phyloP scores from a whole-genome alignment of 495 filamentous ascomycete genomes.

The Neurospora sp. region DNA sequence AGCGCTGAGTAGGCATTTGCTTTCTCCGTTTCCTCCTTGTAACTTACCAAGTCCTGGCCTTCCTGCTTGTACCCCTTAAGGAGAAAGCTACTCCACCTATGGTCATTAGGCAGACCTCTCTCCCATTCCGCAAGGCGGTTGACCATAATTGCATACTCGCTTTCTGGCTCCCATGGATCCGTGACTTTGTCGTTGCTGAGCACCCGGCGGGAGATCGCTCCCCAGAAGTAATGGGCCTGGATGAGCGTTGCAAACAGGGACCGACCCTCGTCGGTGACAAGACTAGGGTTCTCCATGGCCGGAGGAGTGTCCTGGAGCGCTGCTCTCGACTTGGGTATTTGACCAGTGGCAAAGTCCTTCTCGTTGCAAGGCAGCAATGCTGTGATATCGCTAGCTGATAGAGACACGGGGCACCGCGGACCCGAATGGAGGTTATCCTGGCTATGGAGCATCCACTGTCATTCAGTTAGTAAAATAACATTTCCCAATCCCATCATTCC shows the following conservation, averaged over 20 bases:
- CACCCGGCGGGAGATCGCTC: constrained; percentile 34
- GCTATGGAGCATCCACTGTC: constrained; percentile 41
- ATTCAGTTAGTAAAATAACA: not conserved
- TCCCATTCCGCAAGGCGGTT: constrained; percentile 32
- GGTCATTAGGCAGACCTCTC: constrained; percentile 29
- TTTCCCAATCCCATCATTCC: not conserved
- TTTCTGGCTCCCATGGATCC: constrained; percentile 30
- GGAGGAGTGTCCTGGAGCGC: constrained; percentile 40
- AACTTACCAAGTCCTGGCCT: constrained; percentile 30
- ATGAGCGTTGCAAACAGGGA: constrained; percentile 41
- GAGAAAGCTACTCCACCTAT: constrained; percentile 32
- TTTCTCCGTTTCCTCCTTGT: not conserved
- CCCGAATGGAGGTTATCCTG: constrained; percentile 43
- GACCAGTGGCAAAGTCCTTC: constrained; percentile 32
- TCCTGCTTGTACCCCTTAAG: constrained; percentile 34
- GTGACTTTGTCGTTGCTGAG: constrained; percentile 25
- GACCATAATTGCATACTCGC: constrained; percentile 32
- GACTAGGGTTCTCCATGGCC: constrained; percentile 31
- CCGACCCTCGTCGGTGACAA: constrained; percentile 26
- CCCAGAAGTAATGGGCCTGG: constrained; percentile 40
- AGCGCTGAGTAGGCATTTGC: not conserved
- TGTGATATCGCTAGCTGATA: constrained; percentile 39
- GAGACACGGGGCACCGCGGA: constrained; percentile 32
- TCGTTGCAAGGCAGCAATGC: constrained; percentile 39
- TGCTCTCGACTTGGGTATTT: constrained; percentile 34